Base-by-base conservation (phyloP, 2,329 filamentous ascomycete species). In the Neophaeococcomyces mojaviensis region DNA sequence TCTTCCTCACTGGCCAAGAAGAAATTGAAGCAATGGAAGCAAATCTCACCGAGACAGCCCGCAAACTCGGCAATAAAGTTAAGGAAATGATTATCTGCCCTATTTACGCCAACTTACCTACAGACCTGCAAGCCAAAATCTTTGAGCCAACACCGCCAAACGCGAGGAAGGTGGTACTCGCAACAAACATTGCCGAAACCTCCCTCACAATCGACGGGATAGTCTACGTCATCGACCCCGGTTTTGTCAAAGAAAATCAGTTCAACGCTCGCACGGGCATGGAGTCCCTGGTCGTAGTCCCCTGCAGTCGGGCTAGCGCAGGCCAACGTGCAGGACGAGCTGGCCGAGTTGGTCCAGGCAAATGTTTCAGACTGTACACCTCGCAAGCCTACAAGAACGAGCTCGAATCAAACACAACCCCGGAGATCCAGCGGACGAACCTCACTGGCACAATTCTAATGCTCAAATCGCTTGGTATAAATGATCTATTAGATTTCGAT, bases 171-270 rank as follows among this genome's bases (percentile, higher is more conserved):
- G 88, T 97, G 0, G 88, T 98, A 0, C 69, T 97, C 31, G 88
- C 90, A 0, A 97, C 92, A 2, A 98, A 98, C 61, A 97, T 98
- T 64, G 92, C 92, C 2, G 92, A 98, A 64, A 98, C 92, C 0
- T 88, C 82, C 71, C 69, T 98, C 59, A 98, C 92, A 0, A 95
- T 98, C 48, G 89, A 97, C 61, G 90, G 89, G 13, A 94, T 97
- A 49, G 85, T 90, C 7, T 96, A 94, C 62, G 92, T 97, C 30
- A 94, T 97, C 49, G 92, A 98, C 57, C 86, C 86, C 0, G 92
- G 92, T 1, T 94, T 94, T 54, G 88, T 92, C 52, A 98, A 98
- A 64, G 88, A 97, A 61, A 95, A 95, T 56, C 78, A 89, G 1
- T 97, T 90, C 68, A 94, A 95, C 52, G 84, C 89, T 0, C 80